Percentiles rank a stretch among this genome's conserved stretches.
phyloP scores from a whole-genome alignment of 2,329 filamentous ascomycete genomes.

The Pseudohalonectria lignicola region DNA sequence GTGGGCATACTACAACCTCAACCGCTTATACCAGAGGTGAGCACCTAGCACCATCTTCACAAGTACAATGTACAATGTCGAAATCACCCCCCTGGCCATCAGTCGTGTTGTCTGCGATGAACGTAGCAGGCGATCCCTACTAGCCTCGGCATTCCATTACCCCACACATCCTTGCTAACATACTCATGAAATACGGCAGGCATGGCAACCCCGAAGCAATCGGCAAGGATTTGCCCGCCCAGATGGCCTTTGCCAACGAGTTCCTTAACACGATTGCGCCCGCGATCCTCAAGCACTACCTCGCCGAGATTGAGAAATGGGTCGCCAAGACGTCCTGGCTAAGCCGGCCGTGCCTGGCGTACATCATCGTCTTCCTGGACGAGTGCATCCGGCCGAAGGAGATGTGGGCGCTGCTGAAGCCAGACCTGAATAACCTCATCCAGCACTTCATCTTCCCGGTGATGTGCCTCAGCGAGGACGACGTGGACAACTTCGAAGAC shows the following conservation, averaged over 20 bases:
- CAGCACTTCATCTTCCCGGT: slow-evolving; percentile 94
- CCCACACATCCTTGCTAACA: neutral
- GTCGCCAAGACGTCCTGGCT: slow-evolving; percentile 90
- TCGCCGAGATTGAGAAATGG: slow-evolving; percentile 95
- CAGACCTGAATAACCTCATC: slow-evolving; percentile 85
- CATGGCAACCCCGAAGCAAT: slow-evolving; percentile 80
- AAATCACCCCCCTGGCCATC: no score
- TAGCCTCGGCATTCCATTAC: no score
- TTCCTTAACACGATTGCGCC: slow-evolving; percentile 89
- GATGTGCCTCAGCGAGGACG: slow-evolving; percentile 82
- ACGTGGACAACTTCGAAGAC: slow-evolving; percentile 85
- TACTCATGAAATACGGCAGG: slow-evolving; percentile 29
- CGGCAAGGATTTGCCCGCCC: slow-evolving; percentile 64
- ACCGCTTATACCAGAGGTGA: slow-evolving; percentile 60
- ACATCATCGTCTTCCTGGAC: slow-evolving; percentile 89
- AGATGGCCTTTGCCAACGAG: slow-evolving; percentile 73
- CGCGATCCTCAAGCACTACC: slow-evolving; percentile 90
- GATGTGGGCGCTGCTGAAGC: slow-evolving; percentile 91
- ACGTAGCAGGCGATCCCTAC: no score
- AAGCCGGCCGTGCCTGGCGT: slow-evolving; percentile 85
- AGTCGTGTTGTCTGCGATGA: no score
- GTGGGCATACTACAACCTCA: slow-evolving; percentile 97
- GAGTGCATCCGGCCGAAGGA: slow-evolving; percentile 95
- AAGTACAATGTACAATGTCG: no score
- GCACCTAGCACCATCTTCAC: no score